Evolutionary conservation across 192 early-diverging fungal species (phyloP), one percentile per base, ranked within the genome.

Genomic region (Coemansia erecta): DNA sequence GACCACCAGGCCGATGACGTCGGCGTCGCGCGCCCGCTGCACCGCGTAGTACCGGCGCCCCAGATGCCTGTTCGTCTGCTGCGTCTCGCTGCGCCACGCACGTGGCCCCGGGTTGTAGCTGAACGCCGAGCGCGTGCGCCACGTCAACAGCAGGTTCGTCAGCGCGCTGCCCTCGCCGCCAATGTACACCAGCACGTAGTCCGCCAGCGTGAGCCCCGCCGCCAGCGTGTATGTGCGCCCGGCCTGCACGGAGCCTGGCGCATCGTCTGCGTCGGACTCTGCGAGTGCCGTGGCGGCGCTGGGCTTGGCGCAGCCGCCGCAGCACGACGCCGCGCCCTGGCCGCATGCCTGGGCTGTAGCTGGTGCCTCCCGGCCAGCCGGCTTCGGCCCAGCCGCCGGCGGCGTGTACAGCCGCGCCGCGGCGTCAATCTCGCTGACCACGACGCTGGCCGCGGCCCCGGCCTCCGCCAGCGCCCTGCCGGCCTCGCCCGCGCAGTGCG

Each of bases 1-100:
- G 21, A 95, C 90, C 15, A 98, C 94, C 26, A 99, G 94, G 8
- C 94, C 97, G 68, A 98, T 86, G 17, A 92, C 86, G 66, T 90
- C 85, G 12, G 95, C 91, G 75, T 98, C 94, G 60, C 86, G 87
- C 14, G 94, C 96, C 54, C 89, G 89, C 73, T 97, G 94, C 23
- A 98, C 85, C 80, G 91, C 84, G 47, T 87, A 85, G 74, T 89
- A 96, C 47, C 89, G 77, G 31, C 82, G 80, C 68, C 81, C 85
- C 41, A 91, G 50, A 28, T 84, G 72, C 49, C 64, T 69, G 61
- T 86, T 91, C 1, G 80, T 83, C 42, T 76, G 69, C 31, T 72
- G 46, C 1, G 82, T 73, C 52, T 92, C 87, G 17, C 84, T 70
- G 39, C 87, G 77, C 26, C 83, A 64, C 14, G 53, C n/a, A 9